Evolutionary conservation across 2,329 filamentous ascomycete genomes (phyloP).

Genomic region (Fonsecaea multimorphosa): DNA sequence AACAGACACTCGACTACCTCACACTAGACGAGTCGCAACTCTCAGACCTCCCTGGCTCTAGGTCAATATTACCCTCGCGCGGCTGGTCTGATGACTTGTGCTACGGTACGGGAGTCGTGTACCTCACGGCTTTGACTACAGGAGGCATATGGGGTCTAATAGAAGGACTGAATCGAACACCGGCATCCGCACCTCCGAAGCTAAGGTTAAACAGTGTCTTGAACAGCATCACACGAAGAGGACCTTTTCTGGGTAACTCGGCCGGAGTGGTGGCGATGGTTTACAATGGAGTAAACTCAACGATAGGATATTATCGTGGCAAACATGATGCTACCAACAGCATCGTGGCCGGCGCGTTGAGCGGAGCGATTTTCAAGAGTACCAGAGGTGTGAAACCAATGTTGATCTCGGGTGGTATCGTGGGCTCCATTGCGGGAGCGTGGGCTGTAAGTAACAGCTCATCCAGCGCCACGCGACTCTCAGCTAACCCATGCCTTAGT

Average conservation of each 20-base stretch:
- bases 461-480: constrained; percentile 25
- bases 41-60: constrained; percentile 81
- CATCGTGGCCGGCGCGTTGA: constrained; percentile 80
- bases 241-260: constrained; percentile 94
- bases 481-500: constrained; percentile 45
- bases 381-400: constrained; percentile 88
- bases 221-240: constrained; percentile 90
- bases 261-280: constrained; percentile 94
- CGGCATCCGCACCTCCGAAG: constrained; percentile 78
- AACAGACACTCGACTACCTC: constrained; percentile 92
- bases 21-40: constrained; percentile 89
- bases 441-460: constrained; percentile 79
- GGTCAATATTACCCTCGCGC: constrained; percentile 88
- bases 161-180: constrained; percentile 79
- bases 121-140: constrained; percentile 81
- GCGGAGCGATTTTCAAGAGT: constrained; percentile 95
- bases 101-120: constrained; percentile 95
- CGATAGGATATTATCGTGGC: constrained; percentile 76
- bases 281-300: constrained; percentile 92
- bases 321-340: constrained; percentile 92
- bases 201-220: constrained; percentile 91
- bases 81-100: constrained; percentile 98
- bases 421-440: constrained; percentile 79
- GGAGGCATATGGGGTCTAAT: constrained; percentile 92
- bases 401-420: constrained; percentile 90